Base-by-base conservation (phyloP, 2,329 filamentous ascomycete species). In the Rhexocercosporidium sp. region DNA sequence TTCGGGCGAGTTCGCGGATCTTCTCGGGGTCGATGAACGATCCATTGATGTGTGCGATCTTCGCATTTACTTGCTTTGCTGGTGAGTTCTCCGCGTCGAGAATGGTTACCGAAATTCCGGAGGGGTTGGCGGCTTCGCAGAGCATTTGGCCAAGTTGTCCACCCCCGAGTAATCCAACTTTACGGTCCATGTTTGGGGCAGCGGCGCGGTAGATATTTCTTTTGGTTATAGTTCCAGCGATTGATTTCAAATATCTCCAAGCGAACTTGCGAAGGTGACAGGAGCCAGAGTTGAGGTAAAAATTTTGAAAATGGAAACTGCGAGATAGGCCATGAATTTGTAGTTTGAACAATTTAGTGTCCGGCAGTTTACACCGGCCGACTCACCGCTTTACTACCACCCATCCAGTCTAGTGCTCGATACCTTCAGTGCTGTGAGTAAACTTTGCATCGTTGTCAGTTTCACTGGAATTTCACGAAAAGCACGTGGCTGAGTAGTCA, bases 71-170 rank as follows among this genome's bases (percentile, higher is more conserved):
- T 81, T 97, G 93, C 80, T 95, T 96, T 66, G 94, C 92, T 16
- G 94, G 93, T 49, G 91, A 88, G 71, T 89, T 87, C 66, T 88
- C 88, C 59, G 90, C 88, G 79, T 92, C 92, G 75, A 94, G 88
- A 70, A 94, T 90, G 72, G 94, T 90, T 66, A 94, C 91, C 80
- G 94, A 93, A 78, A 92, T 90, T 82, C 94, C 91, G 75, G 94
- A 86, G 47, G 90, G 87, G 85, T 78, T 77, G 39, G 94, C 94
- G n/a, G 92, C 90, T 82, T 98, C 93, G 71, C 92, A 91, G 22
- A 98, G 87, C 96, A 98, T 98, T 71, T 93, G 92, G 68, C 95
- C 96, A 47, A 99, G 86, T 81, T 94, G 92, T 75, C 92, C 92
- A 61, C 85, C 85, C 39, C 85, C 85, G 65, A 87, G 81, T 57